These are phyloP conservation scores for Nicotiana obtusifolia DNA, from an alignment of 257 asterid genomes.

Conservation along the genomic window DNA sequence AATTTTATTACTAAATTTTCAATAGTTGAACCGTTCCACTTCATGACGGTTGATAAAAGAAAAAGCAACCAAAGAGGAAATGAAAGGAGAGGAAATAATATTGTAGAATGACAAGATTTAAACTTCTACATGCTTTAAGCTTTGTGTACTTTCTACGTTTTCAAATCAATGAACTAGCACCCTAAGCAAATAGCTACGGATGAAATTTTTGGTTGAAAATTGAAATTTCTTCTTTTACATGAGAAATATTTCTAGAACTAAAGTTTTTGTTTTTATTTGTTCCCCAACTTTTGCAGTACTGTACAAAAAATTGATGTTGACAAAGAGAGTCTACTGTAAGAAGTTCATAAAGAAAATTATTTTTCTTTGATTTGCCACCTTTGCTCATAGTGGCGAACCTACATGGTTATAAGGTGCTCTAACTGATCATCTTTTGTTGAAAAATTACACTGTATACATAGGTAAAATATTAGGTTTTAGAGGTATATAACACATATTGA, in stretches of 20 bases:
- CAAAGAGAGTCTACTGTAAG: not conserved
- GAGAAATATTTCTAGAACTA: not conserved
- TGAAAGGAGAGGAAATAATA: not conserved
- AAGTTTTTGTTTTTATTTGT: not conserved
- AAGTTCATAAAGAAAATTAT: no score
- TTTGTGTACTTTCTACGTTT: not conserved
- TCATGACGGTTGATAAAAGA: not conserved
- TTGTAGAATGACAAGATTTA: not conserved
- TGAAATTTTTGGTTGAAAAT: no score
- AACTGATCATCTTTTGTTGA: no score
- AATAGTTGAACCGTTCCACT: no score
- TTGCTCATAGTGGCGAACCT: no score
- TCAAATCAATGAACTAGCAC: no score
- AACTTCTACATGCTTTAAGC: not conserved
- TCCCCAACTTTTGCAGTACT: not conserved
- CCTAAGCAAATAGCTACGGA: no score
- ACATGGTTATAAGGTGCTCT: no score
- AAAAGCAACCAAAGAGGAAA: not conserved
- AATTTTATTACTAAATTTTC: no score
- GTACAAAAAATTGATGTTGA: not conserved
- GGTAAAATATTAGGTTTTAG: no score
- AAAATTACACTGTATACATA: no score
- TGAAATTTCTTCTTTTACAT: not conserved
- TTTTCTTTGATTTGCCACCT: not conserved
- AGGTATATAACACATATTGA: no score